Conservation (phyloP, 2,329 filamentous ascomycete species). For the Fusarium incarnatum region DNA sequence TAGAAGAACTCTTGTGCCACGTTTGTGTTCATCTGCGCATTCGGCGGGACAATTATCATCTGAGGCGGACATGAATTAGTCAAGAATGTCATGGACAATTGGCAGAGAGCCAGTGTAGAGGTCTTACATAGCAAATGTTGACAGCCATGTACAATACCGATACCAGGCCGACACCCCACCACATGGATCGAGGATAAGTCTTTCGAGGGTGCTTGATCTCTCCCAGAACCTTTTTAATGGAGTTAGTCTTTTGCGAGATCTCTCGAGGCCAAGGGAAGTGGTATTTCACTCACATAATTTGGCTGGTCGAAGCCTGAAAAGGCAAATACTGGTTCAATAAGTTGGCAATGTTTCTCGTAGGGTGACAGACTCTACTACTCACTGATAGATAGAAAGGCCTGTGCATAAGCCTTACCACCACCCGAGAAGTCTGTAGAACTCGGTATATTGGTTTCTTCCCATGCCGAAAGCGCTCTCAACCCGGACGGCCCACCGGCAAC, state of each 20-base stretch:
- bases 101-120: not conserved
- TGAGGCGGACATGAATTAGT: not conserved
- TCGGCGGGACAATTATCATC: not conserved
- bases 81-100: rapidly evolving
- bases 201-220: not conserved
- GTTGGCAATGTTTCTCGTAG: not conserved
- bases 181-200: not conserved
- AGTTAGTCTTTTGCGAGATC: not conserved
- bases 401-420: not conserved
- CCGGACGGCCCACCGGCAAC: not conserved
- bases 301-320: not conserved
- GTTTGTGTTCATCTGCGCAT: not conserved
- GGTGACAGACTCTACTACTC: not conserved
- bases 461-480: not conserved
- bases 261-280: not conserved
- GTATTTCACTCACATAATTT: not conserved
- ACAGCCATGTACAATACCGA: not conserved
- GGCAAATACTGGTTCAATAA: not conserved
- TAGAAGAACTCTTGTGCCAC: not conserved
- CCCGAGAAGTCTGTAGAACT: rapidly evolving
- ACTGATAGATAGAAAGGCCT: not conserved
- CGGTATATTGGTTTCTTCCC: rapidly evolving
- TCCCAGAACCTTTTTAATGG: not conserved
- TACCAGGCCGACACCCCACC: not conserved
- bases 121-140: not conserved